A percentile compares a stretch with the other conserved stretches of the same genome.
These are phyloP conservation scores for Bjerkandera adusta DNA, from an alignment of 1,284 basidiomycete genomes.

Conservation along the genomic window DNA sequence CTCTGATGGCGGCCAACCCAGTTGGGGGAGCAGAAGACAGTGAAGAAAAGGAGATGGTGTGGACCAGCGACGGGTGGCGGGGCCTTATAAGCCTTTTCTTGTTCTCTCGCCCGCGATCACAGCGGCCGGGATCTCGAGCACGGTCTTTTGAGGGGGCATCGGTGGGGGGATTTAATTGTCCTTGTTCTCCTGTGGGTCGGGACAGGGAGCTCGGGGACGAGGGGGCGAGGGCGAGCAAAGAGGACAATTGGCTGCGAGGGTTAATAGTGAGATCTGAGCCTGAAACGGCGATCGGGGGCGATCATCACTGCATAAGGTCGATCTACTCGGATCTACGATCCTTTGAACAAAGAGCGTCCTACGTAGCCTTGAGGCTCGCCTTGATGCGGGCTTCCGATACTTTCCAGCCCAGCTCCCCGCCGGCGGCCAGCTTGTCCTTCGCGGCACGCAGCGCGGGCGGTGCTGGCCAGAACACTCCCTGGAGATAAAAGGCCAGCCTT, in stretches of 20 bases:
- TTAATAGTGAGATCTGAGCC: too few species aligned
- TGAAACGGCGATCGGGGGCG: conserved; percentile 12
- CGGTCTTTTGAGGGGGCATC: too few species aligned
- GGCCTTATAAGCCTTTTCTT: too few species aligned
- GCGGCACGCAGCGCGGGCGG: background rate
- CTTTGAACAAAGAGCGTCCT: conserved; percentile 9
- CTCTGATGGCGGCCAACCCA: conserved; percentile 16
- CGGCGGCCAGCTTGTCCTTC: background rate
- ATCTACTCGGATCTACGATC: conserved; percentile 12
- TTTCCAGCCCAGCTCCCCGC: background rate
- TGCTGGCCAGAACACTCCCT: background rate
- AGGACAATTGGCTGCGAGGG: too few species aligned
- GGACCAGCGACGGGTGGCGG: too few species aligned
- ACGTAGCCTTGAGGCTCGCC: conserved; percentile 9
- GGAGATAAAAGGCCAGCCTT: background rate
- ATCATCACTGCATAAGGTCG: conserved; percentile 10
- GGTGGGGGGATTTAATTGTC: too few species aligned
- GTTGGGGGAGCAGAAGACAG: conserved; percentile 8
- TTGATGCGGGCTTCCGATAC: conserved; percentile 1
- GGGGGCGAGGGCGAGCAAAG: too few species aligned
- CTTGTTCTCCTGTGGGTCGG: too few species aligned
- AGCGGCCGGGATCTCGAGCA: too few species aligned
- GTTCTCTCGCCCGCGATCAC: too few species aligned
- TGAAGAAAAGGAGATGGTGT: too few species aligned
- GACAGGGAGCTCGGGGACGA: too few species aligned